A percentile compares a stretch with the other conserved stretches of the same genome.
These are phyloP conservation scores for Fraxinus dipetala DNA, from an alignment of 305 asterid species.

Conservation along the genomic window DNA sequence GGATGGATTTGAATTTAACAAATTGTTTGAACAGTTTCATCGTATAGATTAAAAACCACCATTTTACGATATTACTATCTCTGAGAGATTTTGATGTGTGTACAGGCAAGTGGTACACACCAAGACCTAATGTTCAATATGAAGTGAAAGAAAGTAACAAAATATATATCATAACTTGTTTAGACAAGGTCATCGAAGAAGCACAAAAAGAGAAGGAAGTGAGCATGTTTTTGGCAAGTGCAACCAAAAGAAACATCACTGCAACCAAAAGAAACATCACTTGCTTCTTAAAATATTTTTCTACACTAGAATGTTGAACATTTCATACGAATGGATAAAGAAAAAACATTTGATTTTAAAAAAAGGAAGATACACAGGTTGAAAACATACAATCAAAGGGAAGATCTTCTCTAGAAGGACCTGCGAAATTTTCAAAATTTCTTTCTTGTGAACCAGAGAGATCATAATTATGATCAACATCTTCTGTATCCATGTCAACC, in stretches of 20 bases:
- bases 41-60: conserved; percentile 7
- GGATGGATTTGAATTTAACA: neutral
- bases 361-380: conserved; percentile 16
- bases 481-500: conserved; percentile 98
- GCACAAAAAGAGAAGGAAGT: neutral
- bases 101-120: neutral
- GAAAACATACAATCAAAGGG: conserved; percentile 45
- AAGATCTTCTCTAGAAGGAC: conserved; percentile 36
- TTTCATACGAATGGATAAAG: conserved; percentile 1
- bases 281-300: neutral
- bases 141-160: neutral
- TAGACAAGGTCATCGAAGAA: neutral
- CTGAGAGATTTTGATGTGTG: neutral
- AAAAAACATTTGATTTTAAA: neutral
- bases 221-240: neutral
- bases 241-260: neutral
- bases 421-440: conserved; percentile 32
- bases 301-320: conserved; percentile 11
- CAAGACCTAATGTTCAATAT: neutral
- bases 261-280: neutral
- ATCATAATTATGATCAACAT: conserved; percentile 41
- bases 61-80: neutral
- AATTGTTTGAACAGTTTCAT: conserved; percentile 12
- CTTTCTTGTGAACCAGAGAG: conserved; percentile 42
- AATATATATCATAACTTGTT: neutral